These are phyloP conservation scores for Chalciporus pseudorubinellus DNA, from an alignment of 768 basidiomycete species.

Conservation along the genomic window DNA sequence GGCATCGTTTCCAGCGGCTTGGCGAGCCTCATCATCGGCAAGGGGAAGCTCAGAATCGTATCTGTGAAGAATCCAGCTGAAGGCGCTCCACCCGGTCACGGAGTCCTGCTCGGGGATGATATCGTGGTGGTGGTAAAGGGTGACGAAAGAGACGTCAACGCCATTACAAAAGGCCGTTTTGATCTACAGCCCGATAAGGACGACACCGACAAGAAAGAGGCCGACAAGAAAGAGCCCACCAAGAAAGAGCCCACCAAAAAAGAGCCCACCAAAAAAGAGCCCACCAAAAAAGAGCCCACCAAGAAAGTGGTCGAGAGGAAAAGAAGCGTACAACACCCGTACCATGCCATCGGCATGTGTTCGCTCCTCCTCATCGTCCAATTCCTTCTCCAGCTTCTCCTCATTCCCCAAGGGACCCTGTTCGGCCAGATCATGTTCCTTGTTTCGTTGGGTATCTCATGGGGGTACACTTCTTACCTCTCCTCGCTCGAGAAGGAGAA, in stretches of 20 bases:
- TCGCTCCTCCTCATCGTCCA: slow-evolving; percentile 30
- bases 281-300: too few relatives aligned
- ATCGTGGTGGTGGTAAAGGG: slow-evolving; percentile 31
- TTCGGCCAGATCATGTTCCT: slow-evolving; percentile 38
- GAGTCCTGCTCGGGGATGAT: slow-evolving; percentile 17
- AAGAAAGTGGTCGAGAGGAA: neutral
- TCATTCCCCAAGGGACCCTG: slow-evolving; percentile 32
- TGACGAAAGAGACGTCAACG: slow-evolving; percentile 25
- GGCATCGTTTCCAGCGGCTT: slow-evolving; percentile 33
- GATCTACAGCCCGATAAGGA: slow-evolving; percentile 11
- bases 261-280: neutral
- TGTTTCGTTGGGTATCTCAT: slow-evolving; percentile 29
- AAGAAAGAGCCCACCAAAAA: neutral
- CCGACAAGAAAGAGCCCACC: neutral
- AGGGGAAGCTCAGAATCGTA: slow-evolving; percentile 18
- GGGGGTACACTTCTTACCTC: slow-evolving; percentile 34
- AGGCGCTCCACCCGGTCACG: slow-evolving; percentile 29
- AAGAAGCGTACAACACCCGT: neutral
- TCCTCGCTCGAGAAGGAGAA: slow-evolving; percentile 36
- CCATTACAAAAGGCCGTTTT: slow-evolving; percentile 31
- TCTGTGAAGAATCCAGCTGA: slow-evolving; percentile 14
- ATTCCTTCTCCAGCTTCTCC: slow-evolving; percentile 33
- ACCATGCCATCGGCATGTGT: slow-evolving; percentile 23
- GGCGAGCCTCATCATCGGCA: slow-evolving; percentile 25
- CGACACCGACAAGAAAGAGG: neutral